Percentiles rank a stretch among this genome's conserved stretches.
phyloP scores from a whole-genome alignment of 2,329 filamentous ascomycete genomes.

The Calonectria fujianensis region DNA sequence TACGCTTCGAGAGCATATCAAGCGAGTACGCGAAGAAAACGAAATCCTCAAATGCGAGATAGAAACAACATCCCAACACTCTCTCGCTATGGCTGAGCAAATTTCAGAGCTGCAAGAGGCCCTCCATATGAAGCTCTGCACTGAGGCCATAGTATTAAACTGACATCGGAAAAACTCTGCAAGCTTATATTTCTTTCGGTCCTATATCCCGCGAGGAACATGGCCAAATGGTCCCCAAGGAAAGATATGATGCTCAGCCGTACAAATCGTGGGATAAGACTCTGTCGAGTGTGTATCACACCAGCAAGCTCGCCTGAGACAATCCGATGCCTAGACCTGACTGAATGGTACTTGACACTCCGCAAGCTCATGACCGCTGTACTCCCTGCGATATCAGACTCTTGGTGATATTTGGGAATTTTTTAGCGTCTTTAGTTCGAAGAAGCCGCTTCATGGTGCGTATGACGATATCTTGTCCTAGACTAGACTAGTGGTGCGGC shows the following conservation, averaged over 20 bases:
- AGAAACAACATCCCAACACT: slow-evolving; percentile 69
- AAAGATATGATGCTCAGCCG: not conserved
- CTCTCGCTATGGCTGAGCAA: slow-evolving; percentile 68
- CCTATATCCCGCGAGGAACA: not conserved
- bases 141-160: not conserved
- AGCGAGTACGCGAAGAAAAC: slow-evolving; percentile 79
- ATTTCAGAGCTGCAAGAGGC: slow-evolving; percentile 68
- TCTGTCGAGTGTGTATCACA: too few species aligned
- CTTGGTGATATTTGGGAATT: not conserved
- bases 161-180: not conserved
- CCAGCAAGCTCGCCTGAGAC: too few species aligned
- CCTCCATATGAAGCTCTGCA: slow-evolving; percentile 60
- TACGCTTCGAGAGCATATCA: slow-evolving; percentile 79
- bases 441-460: not conserved
- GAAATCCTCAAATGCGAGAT: slow-evolving; percentile 73
- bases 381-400: too few species aligned
- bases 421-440: not conserved
- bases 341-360: too few species aligned
- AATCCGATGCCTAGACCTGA: too few species aligned
- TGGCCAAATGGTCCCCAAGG: not conserved
- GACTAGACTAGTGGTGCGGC: not conserved
- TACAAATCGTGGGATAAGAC: too few species aligned
- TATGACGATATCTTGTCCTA: not conserved
- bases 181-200: not conserved
- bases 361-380: too few species aligned